Evolutionary conservation across 2,329 filamentous ascomycete species (phyloP).

Genomic region (Zasmidium angulare): DNA sequence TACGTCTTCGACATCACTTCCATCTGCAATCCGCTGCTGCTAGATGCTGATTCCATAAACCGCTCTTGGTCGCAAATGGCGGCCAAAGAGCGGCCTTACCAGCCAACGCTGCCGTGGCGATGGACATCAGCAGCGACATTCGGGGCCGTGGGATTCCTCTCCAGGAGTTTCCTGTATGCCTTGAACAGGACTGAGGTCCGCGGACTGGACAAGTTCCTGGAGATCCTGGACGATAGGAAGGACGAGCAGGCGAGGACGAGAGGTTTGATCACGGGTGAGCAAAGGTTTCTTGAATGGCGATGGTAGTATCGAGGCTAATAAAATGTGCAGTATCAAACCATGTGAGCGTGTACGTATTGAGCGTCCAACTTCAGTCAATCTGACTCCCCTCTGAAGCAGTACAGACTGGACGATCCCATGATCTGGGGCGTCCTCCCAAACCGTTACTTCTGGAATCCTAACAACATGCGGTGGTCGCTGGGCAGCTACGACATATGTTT

Average conservation of each 20-base stretch:
- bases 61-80: constrained; percentile 30
- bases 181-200: constrained; percentile 73
- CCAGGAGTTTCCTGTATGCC: constrained; percentile 71
- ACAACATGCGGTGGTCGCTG: constrained; percentile 82
- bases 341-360: constrained; percentile 74
- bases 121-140: constrained; percentile 72
- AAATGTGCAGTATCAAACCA: constrained; percentile 72
- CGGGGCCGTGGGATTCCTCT: constrained; percentile 69
- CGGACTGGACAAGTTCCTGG: constrained; percentile 73
- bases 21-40: not conserved
- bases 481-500: constrained; percentile 97
- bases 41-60: constrained; percentile 3
- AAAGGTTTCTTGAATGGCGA: too few species aligned
- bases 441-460: constrained; percentile 67
- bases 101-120: constrained; percentile 68
- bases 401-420: constrained; percentile 86
- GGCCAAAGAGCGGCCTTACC: constrained; percentile 45
- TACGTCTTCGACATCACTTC: not conserved
- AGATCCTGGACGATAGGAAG: constrained; percentile 70
- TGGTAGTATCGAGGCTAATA: not conserved
- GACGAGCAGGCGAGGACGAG: constrained; percentile 65
- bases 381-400: constrained; percentile 13
- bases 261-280: constrained; percentile 80
- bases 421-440: constrained; percentile 88
- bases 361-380: constrained; percentile 7